These are phyloP conservation scores for Iberis amara DNA, from an alignment of 441 rosid genomes.

Conservation along the genomic window DNA sequence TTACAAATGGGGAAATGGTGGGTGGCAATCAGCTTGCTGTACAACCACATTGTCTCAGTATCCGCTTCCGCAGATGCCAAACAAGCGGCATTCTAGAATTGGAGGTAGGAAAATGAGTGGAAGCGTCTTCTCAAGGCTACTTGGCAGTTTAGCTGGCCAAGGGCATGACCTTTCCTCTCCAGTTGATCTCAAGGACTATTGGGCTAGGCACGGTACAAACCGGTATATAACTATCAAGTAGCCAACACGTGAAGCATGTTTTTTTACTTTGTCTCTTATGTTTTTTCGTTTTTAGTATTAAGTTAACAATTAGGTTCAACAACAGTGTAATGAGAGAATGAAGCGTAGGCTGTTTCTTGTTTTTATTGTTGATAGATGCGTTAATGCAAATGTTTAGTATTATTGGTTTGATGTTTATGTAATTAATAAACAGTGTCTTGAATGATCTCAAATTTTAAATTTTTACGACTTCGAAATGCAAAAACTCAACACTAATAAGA, in stretches of 20 bases:
- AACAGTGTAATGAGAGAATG: slow-evolving; percentile 5
- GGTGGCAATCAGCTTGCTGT: slow-evolving; percentile 97
- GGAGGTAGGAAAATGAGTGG: slow-evolving; percentile 97
- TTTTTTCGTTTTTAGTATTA: neutral
- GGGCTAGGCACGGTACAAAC: slow-evolving; percentile 92
- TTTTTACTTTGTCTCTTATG: neutral
- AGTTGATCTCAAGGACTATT: slow-evolving; percentile 72
- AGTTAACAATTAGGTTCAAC: slow-evolving; percentile 11
- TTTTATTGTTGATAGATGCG: slow-evolving; percentile 12
- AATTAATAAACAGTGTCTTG: slow-evolving; percentile 6
- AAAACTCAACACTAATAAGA: neutral
- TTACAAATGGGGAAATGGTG: slow-evolving; percentile 90
- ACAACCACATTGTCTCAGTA: slow-evolving; percentile 66
- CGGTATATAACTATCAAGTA: slow-evolving; percentile 91
- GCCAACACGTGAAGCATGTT: slow-evolving; percentile 8
- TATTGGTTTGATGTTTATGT: slow-evolving; percentile 12
- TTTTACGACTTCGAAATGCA: neutral
- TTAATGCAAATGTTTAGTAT: slow-evolving; percentile 23
- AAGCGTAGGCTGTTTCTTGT: slow-evolving; percentile 4
- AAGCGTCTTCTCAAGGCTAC: slow-evolving; percentile 59
- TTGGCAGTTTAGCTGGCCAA: slow-evolving; percentile 63
- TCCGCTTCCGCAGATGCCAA: slow-evolving; percentile 83
- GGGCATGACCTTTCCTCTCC: slow-evolving; percentile 59
- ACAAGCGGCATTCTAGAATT: slow-evolving; percentile 70
- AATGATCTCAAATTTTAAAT: neutral